These are phyloP conservation scores for Lasiodiplodia sp. DNA, from an alignment of 2,329 filamentous ascomycete species.

Conservation along the genomic window DNA sequence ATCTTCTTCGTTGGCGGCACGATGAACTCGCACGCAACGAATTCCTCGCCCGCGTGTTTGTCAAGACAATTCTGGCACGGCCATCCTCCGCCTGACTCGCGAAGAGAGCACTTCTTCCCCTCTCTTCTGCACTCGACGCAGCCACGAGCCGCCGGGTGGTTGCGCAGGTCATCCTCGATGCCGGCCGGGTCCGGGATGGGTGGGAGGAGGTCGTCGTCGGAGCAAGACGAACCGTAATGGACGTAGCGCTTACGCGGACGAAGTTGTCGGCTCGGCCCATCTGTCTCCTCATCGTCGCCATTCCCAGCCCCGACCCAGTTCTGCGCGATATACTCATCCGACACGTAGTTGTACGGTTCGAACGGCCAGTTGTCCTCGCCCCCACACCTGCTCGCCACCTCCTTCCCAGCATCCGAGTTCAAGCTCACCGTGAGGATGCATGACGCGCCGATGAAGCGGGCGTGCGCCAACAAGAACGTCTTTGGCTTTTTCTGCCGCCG, in stretches of 20 bases:
- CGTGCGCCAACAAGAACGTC: constrained; percentile 13
- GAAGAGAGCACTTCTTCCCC: constrained; percentile 38
- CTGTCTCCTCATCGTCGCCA: background rate
- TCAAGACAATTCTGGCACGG: constrained; percentile 33
- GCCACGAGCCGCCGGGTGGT: constrained; percentile 43
- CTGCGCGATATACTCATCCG: background rate
- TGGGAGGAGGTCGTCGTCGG: constrained; percentile 4
- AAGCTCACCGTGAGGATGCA: constrained; percentile 37
- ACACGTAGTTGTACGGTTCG: background rate
- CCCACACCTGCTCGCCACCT: background rate
- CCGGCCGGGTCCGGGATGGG: constrained; percentile 38
- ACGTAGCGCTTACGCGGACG: constrained; percentile 3
- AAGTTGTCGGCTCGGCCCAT: background rate
- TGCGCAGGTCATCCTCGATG: constrained; percentile 40
- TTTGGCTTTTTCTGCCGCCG: background rate
- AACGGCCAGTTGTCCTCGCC: constrained; percentile 15
- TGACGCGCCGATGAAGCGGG: constrained; percentile 29
- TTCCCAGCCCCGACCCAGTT: background rate
- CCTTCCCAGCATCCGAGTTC: constrained; percentile 32
- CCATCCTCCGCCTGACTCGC: constrained; percentile 39
- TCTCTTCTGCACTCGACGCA: constrained; percentile 42
- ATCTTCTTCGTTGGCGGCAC: constrained; percentile 41
- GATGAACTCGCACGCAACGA: constrained; percentile 44
- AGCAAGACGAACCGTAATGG: background rate
- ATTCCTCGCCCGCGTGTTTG: constrained; percentile 7